Conservation (phyloP, 2,329 filamentous ascomycete species). For the Aspergillus clavatus region DNA sequence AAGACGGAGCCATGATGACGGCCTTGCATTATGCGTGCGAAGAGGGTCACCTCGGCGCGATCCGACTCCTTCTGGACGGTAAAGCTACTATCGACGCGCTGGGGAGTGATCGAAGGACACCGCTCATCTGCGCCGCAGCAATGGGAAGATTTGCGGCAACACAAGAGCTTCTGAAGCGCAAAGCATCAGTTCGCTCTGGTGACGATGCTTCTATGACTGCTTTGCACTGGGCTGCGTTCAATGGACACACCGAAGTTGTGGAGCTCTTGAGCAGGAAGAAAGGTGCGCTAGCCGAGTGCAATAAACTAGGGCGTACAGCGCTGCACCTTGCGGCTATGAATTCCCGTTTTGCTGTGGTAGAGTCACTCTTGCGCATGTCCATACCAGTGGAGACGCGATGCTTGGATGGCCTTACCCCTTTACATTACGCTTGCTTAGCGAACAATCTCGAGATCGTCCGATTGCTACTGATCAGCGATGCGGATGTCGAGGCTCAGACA, state of each 20-base stretch:
- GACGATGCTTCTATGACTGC: conserved; percentile 36
- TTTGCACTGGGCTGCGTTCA: conserved; percentile 37
- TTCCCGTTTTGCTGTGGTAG: conserved; percentile 35
- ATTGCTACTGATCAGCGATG: conserved; percentile 30
- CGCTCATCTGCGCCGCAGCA: conserved; percentile 34
- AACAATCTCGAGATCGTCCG: conserved; percentile 27
- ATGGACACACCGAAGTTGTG: conserved; percentile 36
- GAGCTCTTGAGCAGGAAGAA: conserved; percentile 29
- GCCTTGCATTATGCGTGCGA: conserved; percentile 35
- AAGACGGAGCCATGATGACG: conserved; percentile 33
- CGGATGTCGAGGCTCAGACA: conserved; percentile 32
- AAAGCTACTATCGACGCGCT: conserved; percentile 30
- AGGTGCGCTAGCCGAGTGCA: conserved; percentile 22
- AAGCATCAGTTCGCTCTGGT: conserved; percentile 22
- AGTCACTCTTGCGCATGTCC: conserved; percentile 33
- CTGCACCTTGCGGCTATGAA: conserved; percentile 35
- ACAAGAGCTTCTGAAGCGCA: conserved; percentile 29
- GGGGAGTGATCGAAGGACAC: conserved; percentile 32
- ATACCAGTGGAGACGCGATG: conserved; percentile 29
- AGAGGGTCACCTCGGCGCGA: conserved; percentile 23
- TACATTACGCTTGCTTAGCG: conserved; percentile 37
- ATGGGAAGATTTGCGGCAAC: conserved; percentile 25
- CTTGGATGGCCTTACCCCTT: conserved; percentile 23
- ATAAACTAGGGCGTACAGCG: conserved; percentile 30
- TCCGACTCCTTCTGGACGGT: conserved; percentile 27